A percentile compares a stretch with the other conserved stretches of the same genome.
These are phyloP conservation scores for Kwoniella sp. DNA, from an alignment of 768 basidiomycete genomes.

Conservation along the genomic window DNA sequence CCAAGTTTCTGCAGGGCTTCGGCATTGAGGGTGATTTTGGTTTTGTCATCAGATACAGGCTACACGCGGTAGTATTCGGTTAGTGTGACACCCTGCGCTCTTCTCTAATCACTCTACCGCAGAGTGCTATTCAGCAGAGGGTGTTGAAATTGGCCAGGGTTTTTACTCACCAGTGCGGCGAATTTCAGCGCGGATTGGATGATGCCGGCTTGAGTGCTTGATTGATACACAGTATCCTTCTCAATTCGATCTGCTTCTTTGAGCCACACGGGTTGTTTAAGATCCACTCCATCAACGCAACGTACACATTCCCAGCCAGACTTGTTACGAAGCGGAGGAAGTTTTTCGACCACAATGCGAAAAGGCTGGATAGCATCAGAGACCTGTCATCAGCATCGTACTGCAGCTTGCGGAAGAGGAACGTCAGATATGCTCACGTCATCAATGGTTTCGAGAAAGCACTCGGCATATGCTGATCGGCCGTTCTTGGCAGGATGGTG, in stretches of 20 bases:
- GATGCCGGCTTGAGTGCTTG: not conserved
- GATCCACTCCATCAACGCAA: not conserved
- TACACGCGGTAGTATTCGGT: no score
- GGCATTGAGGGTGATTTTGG: slow-evolving; percentile 3
- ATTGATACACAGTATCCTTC: not conserved
- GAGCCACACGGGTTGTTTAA: not conserved
- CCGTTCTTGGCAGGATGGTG: not conserved
- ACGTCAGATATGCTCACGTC: no score
- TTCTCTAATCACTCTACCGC: no score
- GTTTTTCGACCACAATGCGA: not conserved
- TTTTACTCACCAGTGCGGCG: slow-evolving; percentile 6
- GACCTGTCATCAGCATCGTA: no score
- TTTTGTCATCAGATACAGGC: not conserved
- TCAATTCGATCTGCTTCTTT: not conserved
- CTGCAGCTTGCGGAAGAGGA: no score
- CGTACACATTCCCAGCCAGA: not conserved
- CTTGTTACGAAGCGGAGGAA: not conserved
- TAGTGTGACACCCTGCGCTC: no score
- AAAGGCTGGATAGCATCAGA: not conserved
- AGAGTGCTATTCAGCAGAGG: no score
- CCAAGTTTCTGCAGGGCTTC: not conserved
- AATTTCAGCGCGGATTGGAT: slow-evolving; percentile 3
- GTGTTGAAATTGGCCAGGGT: no score
- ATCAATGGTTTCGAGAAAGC: slow-evolving; percentile 2
- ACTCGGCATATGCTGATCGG: not conserved